A percentile compares a stretch with the other conserved stretches of the same genome.
Conservation (phyloP, 2,329 filamentous ascomycete genomes). For the Penicillium oxalicum region DNA sequence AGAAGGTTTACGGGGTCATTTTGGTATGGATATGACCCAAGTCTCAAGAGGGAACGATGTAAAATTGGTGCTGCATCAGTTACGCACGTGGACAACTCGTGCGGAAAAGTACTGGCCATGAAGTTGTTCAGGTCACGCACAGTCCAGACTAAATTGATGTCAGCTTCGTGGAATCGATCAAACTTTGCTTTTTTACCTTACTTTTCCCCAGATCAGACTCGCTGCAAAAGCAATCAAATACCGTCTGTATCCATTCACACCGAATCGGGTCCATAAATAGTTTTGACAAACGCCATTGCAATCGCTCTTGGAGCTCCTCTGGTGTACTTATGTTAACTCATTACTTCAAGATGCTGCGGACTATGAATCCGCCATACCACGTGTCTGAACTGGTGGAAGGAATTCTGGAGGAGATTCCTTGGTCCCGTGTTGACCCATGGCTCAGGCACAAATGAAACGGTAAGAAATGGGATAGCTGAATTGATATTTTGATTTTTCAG, state of each 20-base stretch:
- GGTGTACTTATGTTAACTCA: neutral
- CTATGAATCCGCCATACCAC: neutral
- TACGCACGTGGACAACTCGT: neutral
- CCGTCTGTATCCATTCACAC: neutral
- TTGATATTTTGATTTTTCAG: no score
- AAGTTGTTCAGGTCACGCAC: neutral
- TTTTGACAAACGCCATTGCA: neutral
- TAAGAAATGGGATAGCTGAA: no score
- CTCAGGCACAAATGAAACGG: neutral
- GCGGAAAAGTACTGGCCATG: neutral
- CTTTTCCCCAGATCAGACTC: neutral
- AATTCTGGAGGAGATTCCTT: neutral
- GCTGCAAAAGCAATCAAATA: neutral
- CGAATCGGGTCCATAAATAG: neutral
- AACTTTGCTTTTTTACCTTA: neutral
- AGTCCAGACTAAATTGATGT: neutral
- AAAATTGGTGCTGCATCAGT: neutral
- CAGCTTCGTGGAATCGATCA: neutral
- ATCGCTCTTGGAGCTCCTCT: constrained; percentile 1
- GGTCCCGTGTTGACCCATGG: neutral
- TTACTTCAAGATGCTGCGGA: neutral
- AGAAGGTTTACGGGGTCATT: neutral
- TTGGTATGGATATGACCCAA: neutral
- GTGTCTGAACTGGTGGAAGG: neutral
- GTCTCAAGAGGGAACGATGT: neutral